A percentile compares a stretch with the other conserved stretches of the same genome.
Evolutionary conservation across 176 grass and related monocot genomes (phyloP).

Genomic region (Triticum aestivum): DNA sequence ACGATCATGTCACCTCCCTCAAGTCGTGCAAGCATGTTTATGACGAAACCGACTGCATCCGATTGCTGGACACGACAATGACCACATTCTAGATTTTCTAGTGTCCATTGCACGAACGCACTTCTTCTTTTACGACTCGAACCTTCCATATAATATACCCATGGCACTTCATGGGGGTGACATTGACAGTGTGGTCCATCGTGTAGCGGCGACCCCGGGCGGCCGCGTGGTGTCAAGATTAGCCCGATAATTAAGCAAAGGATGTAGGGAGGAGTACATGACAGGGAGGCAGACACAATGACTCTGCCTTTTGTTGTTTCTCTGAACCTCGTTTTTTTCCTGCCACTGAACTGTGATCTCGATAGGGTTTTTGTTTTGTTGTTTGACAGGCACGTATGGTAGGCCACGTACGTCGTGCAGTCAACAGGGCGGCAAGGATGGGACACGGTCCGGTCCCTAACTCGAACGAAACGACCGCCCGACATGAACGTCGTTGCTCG

Average conservation of each 20-base stretch:
- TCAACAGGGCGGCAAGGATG: constrained; percentile 11
- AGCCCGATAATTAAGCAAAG: background rate
- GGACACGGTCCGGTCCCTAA: background rate
- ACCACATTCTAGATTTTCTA: background rate
- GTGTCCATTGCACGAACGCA: background rate
- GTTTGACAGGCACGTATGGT: background rate
- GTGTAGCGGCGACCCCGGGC: background rate
- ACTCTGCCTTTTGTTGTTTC: background rate
- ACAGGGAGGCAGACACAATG: background rate
- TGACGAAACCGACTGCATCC: background rate
- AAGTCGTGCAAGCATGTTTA: background rate
- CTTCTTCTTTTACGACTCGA: background rate
- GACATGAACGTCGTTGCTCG: constrained; percentile 17
- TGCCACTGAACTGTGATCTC: background rate
- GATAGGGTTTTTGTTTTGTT: no score
- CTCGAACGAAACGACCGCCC: constrained; percentile 1
- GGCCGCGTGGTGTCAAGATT: background rate
- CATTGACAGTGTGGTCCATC: background rate
- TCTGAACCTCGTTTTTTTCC: background rate
- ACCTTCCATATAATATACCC: background rate
- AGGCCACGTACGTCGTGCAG: background rate
- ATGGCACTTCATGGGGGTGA: background rate
- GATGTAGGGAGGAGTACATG: background rate
- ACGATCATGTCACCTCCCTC: background rate
- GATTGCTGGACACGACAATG: background rate